A percentile compares a stretch with the other conserved stretches of the same genome.
phyloP scores from a whole-genome alignment of 2,329 filamentous ascomycete genomes.

The Lecanicillium sp. region DNA sequence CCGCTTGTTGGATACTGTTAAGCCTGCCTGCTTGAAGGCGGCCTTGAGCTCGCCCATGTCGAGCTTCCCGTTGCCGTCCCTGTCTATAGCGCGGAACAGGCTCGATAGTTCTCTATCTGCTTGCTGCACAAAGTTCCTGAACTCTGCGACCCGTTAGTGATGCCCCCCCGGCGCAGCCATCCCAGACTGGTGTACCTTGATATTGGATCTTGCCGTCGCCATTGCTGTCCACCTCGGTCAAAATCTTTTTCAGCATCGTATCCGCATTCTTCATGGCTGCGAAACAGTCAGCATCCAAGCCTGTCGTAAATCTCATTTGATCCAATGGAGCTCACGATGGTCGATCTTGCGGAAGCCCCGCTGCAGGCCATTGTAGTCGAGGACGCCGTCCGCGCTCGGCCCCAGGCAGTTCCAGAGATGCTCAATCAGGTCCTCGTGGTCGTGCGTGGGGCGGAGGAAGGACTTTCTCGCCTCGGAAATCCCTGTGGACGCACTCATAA shows the following conservation, averaged over 20 bases:
- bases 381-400: conserved; percentile 65
- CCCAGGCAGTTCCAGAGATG: conserved; percentile 81
- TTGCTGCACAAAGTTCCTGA: conserved; percentile 77
- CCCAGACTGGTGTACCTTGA: conserved; percentile 56
- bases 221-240: conserved; percentile 78
- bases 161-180: neutral
- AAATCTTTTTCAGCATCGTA: conserved; percentile 71
- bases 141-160: conserved; percentile 53
- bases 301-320: too few species aligned
- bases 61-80: conserved; percentile 75
- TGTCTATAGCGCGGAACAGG: conserved; percentile 83
- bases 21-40: conserved; percentile 72
- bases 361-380: conserved; percentile 80
- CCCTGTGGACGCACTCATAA: conserved; percentile 40
- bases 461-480: conserved; percentile 52
- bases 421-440: conserved; percentile 75
- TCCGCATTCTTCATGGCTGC: conserved; percentile 83
- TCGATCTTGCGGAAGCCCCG: conserved; percentile 83
- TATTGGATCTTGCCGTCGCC: conserved; percentile 88
- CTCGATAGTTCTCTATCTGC: conserved; percentile 77
- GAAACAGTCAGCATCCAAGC: conserved; percentile 20
- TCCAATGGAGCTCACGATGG: conserved; percentile 80
- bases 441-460: conserved; percentile 69
- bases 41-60: conserved; percentile 76
- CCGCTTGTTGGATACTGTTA: conserved; percentile 70